These are phyloP conservation scores for Lolium multiflorum DNA, from an alignment of 176 grass and related monocot species.

Conservation along the genomic window DNA sequence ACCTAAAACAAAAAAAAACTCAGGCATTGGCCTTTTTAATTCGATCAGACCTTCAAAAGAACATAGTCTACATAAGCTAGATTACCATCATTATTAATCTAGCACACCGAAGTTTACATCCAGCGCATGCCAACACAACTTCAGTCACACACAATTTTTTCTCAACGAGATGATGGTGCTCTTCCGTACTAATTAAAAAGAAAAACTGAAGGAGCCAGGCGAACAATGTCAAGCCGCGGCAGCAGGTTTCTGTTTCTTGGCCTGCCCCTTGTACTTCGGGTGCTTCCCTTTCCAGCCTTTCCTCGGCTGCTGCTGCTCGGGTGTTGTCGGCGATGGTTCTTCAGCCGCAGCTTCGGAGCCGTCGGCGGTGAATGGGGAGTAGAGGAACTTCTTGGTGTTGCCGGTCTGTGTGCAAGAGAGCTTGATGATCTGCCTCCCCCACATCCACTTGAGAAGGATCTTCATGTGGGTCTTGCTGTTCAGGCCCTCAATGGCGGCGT, in stretches of 20 bases:
- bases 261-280: slow-evolving; percentile 15
- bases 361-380: not conserved
- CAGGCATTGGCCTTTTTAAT: too few species aligned
- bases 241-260: not conserved
- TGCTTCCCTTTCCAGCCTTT: slow-evolving; percentile 17
- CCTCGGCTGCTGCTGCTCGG: not conserved
- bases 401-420: not conserved
- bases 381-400: slow-evolving; percentile 18
- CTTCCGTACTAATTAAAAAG: too few species aligned
- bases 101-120: too few species aligned
- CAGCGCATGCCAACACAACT: too few species aligned
- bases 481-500: slow-evolving; percentile 1
- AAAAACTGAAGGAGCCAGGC: rapidly evolving
- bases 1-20: too few species aligned
- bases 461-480: slow-evolving; percentile 34
- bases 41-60: too few species aligned
- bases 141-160: too few species aligned
- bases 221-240: not conserved
- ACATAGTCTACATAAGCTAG: too few species aligned
- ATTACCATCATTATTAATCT: too few species aligned
- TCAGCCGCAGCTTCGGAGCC: not conserved
- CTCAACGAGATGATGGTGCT: too few species aligned
- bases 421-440: slow-evolving; percentile 21
- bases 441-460: slow-evolving; percentile 25
- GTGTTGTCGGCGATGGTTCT: too few species aligned